These are phyloP conservation scores for Fraxinus anomala DNA, from an alignment of 257 asterid species.

Conservation along the genomic window DNA sequence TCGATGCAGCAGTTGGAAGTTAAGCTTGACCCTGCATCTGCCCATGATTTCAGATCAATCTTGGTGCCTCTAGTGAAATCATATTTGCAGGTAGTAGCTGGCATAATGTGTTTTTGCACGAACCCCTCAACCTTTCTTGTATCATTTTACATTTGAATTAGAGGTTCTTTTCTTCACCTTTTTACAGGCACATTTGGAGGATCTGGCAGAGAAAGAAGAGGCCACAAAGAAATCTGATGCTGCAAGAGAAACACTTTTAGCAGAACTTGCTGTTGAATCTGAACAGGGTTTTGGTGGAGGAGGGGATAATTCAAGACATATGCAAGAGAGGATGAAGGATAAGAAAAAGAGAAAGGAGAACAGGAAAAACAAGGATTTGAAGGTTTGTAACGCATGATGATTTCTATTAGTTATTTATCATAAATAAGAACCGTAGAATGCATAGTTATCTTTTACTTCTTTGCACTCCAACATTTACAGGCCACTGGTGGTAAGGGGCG, in stretches of 20 bases:
- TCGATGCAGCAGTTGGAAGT: constrained; percentile 76
- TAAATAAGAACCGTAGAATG: constrained; percentile 22
- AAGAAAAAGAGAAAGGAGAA: constrained; percentile 73
- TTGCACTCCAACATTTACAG: constrained; percentile 44
- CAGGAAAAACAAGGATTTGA: constrained; percentile 70
- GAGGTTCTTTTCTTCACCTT: constrained; percentile 26
- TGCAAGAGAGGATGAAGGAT: constrained; percentile 69
- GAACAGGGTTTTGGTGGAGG: no score
- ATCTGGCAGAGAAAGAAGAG: constrained; percentile 89
- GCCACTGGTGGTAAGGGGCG: constrained; percentile 49
- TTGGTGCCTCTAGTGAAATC: constrained; percentile 80
- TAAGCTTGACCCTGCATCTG: constrained; percentile 67
- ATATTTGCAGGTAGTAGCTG: constrained; percentile 61
- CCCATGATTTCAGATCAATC: constrained; percentile 67
- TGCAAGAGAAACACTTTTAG: constrained; percentile 86
- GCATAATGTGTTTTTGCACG: neutral
- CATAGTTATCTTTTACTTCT: constrained; percentile 24
- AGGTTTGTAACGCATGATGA: constrained; percentile 50
- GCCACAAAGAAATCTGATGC: constrained; percentile 98
- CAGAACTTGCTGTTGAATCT: constrained; percentile 73
- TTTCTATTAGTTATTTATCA: neutral
- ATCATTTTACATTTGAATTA: no score
- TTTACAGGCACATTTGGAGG: constrained; percentile 76
- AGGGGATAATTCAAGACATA: constrained; percentile 49
- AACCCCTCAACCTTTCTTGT: constrained; percentile 12